Evolutionary conservation across 2,329 filamentous ascomycete genomes (phyloP), one percentile per base, ranked within the genome.

Genomic region (Fusarium sp.): DNA sequence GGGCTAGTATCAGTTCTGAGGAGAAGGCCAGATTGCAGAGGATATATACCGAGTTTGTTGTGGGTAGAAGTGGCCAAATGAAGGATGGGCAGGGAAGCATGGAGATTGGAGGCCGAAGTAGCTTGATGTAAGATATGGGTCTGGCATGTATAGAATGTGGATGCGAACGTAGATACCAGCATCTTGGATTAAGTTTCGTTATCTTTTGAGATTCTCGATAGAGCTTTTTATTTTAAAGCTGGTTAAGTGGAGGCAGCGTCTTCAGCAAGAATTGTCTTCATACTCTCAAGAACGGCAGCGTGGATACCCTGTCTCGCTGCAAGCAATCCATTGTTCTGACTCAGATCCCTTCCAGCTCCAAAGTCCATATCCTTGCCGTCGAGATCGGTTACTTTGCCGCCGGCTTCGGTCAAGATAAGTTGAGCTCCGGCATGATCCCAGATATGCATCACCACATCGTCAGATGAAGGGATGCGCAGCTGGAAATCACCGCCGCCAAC

Each of bases 1-100:
- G 95, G 73, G 89, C 93, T 27, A 97, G 93, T 80, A 97, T 98
- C 74, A 94, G 92, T 78, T 85, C 86, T 7, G 89, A 94, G 66
- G 96, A 99, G 83, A 88, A 91, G 76, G 86, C 84, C 69, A 86
- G 95, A 66, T 82, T 99, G 73, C 87, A 89, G 77, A 89, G 89
- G 44, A 98, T 99, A 69, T 99, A 99, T 80, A 86, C 88, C 21
- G 96, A 99, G 83, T 99, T 99, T 85, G 91, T 98, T 1, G 93
- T 94, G 8, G 95, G 94, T 1, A 88, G 96, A 75, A 97, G 95
- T 81, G 96, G 96, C 12, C 95, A 98, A 84, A 94, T 99, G 94
- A 94, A 91, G 67, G 95, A 93, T 81, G 96, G 96, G 4, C 94
- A 98, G 82, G 94, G 93, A 0, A 93, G 92, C 63, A 97, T 91